Percentiles rank a stretch among this genome's conserved stretches.
These are phyloP conservation scores for Candida vaughaniae DNA, from an alignment of 805 yeast species.

Conservation along the genomic window DNA sequence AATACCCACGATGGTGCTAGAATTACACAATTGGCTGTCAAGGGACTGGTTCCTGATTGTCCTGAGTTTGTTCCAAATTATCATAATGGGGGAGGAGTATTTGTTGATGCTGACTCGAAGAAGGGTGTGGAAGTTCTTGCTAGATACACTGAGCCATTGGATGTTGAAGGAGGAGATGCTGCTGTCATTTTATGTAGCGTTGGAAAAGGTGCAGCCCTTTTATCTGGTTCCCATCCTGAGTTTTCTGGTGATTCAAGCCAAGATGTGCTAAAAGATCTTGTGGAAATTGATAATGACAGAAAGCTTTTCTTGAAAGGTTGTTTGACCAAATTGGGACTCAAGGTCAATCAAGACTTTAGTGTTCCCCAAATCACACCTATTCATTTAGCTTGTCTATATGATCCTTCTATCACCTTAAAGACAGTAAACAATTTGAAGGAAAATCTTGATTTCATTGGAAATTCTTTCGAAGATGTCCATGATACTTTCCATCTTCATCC, in stretches of 20 bases:
- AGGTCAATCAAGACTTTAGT: slow-evolving; percentile 55
- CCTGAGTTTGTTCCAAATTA: slow-evolving; percentile 41
- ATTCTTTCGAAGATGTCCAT: slow-evolving; percentile 47
- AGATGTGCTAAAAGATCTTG: slow-evolving; percentile 33
- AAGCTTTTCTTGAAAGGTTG: slow-evolving; percentile 55
- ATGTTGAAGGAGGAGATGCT: slow-evolving; percentile 52
- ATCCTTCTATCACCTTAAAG: slow-evolving; percentile 26
- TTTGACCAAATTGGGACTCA: slow-evolving; percentile 61
- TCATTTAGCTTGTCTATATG: slow-evolving; percentile 45
- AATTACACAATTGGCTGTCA: slow-evolving; percentile 49
- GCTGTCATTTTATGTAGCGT: slow-evolving; percentile 69
- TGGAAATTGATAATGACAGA: slow-evolving; percentile 47
- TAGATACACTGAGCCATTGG: slow-evolving; percentile 53
- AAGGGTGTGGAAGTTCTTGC: slow-evolving; percentile 73
- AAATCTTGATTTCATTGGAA: slow-evolving; percentile 32
- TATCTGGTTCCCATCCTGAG: slow-evolving; percentile 91
- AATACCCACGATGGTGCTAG: slow-evolving; percentile 74
- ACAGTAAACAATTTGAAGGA: slow-evolving; percentile 36
- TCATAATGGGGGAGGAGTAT: slow-evolving; percentile 89
- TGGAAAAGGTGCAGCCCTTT: slow-evolving; percentile 74
- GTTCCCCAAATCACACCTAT: slow-evolving; percentile 72
- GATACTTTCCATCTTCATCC: slow-evolving; percentile 57
- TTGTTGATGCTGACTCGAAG: slow-evolving; percentile 67
- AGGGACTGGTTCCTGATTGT: slow-evolving; percentile 27
- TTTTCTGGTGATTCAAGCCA: slow-evolving; percentile 43